Base-by-base conservation (phyloP, 305 asterid genomes). In the Ajuga reptans region DNA sequence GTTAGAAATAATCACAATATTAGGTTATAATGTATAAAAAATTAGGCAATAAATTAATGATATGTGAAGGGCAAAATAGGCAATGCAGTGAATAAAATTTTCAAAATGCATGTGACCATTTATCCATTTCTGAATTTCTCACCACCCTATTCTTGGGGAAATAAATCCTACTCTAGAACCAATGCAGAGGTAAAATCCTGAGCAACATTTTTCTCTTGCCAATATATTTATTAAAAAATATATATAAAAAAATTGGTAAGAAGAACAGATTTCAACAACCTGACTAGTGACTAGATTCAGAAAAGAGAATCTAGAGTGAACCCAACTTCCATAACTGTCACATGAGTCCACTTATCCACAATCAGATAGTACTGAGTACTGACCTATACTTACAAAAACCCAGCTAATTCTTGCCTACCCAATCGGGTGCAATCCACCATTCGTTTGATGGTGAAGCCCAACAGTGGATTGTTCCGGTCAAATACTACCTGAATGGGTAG, bases 311-410 rank as follows among this genome's bases (percentile, higher is more conserved):
- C 90, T 84, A 74, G 60, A 71, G 76, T 59, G 60, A 75, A 81
- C 77, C 79, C 82, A 84, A 83, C 92, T 86, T 80, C 89, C 87
- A 74, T 80, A 83, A 86, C 87, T 81, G 89, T 72, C 89, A 79
- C 88, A 80, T 78, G 79, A 77, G 68, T 66, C 75, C 66, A 72
- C 41, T 69, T 10, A 74, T 36, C 33, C 64, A 27, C 54, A 45
- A 9, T 51, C 7, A 21, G 16, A 65, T 17, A 57, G 21, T 2
- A 29, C 58, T 42, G 4, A 57, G 21, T 2, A 29, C 58, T 42
- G 4, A 24, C 7, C 12, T 29, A 74, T 52, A 36, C n/a, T 51
- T 16, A 68, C 18, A n/a, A 21, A n/a, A 21, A 21, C 27, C 27
- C 27, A 2, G 27, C 2, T 21, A 21, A 21, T 21, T 21, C 1